A percentile compares a stretch with the other conserved stretches of the same genome.
Evolutionary conservation across 805 yeast species (phyloP).

Genomic region (Kodamaea sagamina): DNA sequence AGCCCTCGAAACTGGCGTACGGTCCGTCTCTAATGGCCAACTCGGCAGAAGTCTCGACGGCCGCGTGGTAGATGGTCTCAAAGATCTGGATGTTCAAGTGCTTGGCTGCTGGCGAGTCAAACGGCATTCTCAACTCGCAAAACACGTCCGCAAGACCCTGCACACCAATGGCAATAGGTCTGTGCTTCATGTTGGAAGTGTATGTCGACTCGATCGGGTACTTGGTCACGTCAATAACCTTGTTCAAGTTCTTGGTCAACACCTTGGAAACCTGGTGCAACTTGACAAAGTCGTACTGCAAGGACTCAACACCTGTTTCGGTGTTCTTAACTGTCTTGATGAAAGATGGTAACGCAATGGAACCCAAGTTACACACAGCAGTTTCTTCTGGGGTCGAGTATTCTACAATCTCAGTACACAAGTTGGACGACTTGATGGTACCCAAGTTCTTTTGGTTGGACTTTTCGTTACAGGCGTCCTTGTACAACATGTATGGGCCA

Average conservation of each 20-base stretch:
- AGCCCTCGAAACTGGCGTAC: conserved; percentile 53
- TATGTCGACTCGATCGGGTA: conserved; percentile 59
- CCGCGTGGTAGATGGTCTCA: conserved; percentile 63
- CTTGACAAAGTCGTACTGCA: conserved; percentile 56
- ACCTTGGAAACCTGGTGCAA: conserved; percentile 57
- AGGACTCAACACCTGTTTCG: conserved; percentile 17
- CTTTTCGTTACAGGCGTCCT: conserved; percentile 61
- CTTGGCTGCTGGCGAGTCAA: conserved; percentile 58
- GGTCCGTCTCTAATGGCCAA: conserved; percentile 53
- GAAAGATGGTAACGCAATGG: conserved; percentile 59
- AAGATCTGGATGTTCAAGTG: conserved; percentile 59
- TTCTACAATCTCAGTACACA: conserved; percentile 66
- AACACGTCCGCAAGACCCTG: conserved; percentile 64
- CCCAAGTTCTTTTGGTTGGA: conserved; percentile 64
- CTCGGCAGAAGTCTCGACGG: conserved; percentile 58
- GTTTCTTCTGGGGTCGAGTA: conserved; percentile 59
- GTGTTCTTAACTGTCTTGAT: conserved; percentile 46
- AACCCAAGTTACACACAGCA: conserved; percentile 64
- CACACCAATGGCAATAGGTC: conserved; percentile 66
- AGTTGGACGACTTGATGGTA: conserved; percentile 58
- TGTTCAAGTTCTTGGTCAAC: conserved; percentile 55
- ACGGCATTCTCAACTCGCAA: conserved; percentile 56
- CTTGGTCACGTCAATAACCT: conserved; percentile 55
- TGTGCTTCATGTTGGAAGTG: conserved; percentile 55
- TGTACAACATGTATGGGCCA: conserved; percentile 64